Evolutionary conservation across 1,284 basidiomycete species (phyloP).

Genomic region (Phellinidium pouzarii): DNA sequence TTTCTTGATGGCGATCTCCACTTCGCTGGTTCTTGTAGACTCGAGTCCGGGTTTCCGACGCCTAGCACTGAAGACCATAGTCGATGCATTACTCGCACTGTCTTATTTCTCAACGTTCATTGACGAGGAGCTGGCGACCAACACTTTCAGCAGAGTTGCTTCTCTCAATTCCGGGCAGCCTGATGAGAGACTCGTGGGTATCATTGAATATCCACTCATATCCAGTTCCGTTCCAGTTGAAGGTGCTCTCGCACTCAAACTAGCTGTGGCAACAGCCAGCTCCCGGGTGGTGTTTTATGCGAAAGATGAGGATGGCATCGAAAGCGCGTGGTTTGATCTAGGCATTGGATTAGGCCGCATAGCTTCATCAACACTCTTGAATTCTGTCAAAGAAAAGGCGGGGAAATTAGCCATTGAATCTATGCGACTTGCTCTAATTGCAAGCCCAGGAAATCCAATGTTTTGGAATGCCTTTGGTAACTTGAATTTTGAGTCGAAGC

Average conservation of each 20-base stretch:
- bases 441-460: constrained; percentile 65
- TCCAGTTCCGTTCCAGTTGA: constrained; percentile 26
- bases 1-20: constrained; percentile 53
- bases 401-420: constrained; percentile 54
- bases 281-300: constrained; percentile 67
- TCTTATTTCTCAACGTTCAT: constrained; percentile 41
- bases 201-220: constrained; percentile 33
- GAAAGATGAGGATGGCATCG: constrained; percentile 48
- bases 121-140: constrained; percentile 35
- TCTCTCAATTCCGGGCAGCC: constrained; percentile 34
- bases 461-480: constrained; percentile 85
- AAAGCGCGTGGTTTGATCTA: constrained; percentile 75
- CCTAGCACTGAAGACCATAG: constrained; percentile 82
- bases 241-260: constrained; percentile 39
- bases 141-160: constrained; percentile 13
- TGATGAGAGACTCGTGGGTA: constrained; percentile 36
- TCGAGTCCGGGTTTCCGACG: constrained; percentile 57
- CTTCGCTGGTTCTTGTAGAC: constrained; percentile 51
- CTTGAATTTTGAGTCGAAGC: constrained; percentile 61
- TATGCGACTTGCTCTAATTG: constrained; percentile 70
- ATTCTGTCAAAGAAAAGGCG: constrained; percentile 28
- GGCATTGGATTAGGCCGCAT: constrained; percentile 61
- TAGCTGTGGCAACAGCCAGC: constrained; percentile 66
- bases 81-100: constrained; percentile 71
- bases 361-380: constrained; percentile 29